Evolutionary conservation across 208 protist species (phyloP).

Genomic region (Zelonia costaricensis): DNA sequence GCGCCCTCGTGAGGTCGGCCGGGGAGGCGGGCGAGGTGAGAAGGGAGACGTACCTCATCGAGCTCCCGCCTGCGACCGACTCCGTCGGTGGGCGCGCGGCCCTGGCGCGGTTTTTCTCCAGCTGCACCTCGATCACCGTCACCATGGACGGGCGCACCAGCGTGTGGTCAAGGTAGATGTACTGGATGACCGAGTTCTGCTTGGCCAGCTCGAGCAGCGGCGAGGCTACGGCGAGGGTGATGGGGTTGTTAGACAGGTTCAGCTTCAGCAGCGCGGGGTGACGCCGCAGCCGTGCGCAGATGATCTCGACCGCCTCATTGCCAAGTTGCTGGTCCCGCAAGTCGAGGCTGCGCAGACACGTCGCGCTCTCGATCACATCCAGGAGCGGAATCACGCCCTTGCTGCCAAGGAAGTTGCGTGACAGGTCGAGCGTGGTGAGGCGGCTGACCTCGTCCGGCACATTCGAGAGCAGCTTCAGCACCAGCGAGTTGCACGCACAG

Average conservation of each 20-base stretch:
- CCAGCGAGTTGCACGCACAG: slow-evolving; percentile 63
- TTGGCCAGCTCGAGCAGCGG: slow-evolving; percentile 71
- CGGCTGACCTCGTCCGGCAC: slow-evolving; percentile 65
- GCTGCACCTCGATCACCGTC: slow-evolving; percentile 51
- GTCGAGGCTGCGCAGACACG: slow-evolving; percentile 46
- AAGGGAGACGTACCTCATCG: too few species aligned
- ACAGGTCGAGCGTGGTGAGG: slow-evolving; percentile 68
- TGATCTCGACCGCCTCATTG: slow-evolving; percentile 46
- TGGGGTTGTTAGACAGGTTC: slow-evolving; percentile 83
- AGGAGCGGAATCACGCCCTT: slow-evolving; percentile 78
- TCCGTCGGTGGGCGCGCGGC: background rate
- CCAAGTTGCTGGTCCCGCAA: slow-evolving; percentile 66
- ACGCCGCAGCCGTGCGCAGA: slow-evolving; percentile 51
- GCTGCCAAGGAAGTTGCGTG: slow-evolving; percentile 84
- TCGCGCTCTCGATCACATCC: slow-evolving; percentile 69
- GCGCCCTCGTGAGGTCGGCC: too few species aligned
- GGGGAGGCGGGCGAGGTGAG: too few species aligned
- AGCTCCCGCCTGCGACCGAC: too few species aligned
- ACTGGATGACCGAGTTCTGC: slow-evolving; percentile 58
- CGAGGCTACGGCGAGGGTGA: slow-evolving; percentile 66
- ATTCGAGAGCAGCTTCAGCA: slow-evolving; percentile 50
- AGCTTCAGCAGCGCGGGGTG: slow-evolving; percentile 70
- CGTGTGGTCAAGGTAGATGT: slow-evolving; percentile 68
- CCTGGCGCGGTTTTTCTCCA: slow-evolving; percentile 45
- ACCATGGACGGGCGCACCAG: slow-evolving; percentile 51